These are phyloP conservation scores for Penicillium sp. DNA, from an alignment of 2,329 filamentous ascomycete species.

Conservation along the genomic window DNA sequence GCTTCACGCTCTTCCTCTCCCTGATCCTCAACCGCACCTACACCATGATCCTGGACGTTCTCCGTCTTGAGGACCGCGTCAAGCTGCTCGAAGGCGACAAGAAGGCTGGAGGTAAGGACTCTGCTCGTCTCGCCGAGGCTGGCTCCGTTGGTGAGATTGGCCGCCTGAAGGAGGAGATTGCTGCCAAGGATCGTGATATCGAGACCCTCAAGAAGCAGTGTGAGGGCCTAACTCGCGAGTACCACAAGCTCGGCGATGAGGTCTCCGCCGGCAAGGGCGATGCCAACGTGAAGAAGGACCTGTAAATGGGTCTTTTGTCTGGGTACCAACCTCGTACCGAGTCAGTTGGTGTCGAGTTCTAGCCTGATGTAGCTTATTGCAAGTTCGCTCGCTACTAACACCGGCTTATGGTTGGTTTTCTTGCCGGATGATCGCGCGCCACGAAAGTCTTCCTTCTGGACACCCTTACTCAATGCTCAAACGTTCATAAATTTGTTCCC, in stretches of 20 bases:
- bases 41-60: constrained; percentile 89
- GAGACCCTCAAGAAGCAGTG: constrained; percentile 90
- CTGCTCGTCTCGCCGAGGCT: constrained; percentile 68
- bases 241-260: constrained; percentile 81
- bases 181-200: constrained; percentile 77
- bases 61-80: constrained; percentile 88
- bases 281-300: constrained; percentile 55
- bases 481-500: not conserved
- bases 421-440: not conserved
- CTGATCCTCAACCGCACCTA: constrained; percentile 98
- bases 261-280: constrained; percentile 57
- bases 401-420: not conserved
- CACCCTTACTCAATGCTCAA: not conserved
- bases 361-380: not conserved
- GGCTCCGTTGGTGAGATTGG: constrained; percentile 72
- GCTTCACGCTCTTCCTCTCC: constrained; percentile 97
- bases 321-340: not conserved
- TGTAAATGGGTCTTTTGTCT: constrained; percentile 37
- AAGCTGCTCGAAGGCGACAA: constrained; percentile 74
- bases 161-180: constrained; percentile 70
- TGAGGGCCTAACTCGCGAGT: constrained; percentile 78
- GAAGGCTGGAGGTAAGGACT: constrained; percentile 62
- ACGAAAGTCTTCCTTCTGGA: not conserved
- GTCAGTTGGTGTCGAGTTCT: not conserved
- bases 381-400: not conserved